phyloP scores from a whole-genome alignment of 208 protist species.

The Blechomonas ayalai region DNA sequence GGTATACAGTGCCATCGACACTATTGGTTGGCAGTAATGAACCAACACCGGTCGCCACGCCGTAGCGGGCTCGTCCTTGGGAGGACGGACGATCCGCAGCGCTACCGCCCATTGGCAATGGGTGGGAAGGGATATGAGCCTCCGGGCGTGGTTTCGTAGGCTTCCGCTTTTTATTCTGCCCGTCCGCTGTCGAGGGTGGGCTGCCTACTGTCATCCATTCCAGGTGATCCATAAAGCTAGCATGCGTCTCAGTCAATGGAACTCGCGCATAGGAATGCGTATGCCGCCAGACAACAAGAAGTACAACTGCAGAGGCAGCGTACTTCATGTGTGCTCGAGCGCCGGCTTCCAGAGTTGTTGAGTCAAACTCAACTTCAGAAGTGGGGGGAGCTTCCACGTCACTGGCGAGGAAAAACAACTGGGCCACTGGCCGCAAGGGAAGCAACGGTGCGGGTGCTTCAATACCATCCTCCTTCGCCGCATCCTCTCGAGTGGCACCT shows the following conservation, averaged over 20 bases:
- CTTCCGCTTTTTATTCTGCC: neutral
- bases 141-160: neutral
- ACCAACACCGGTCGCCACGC: too few relatives aligned
- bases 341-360: too few relatives aligned
- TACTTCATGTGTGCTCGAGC: too few relatives aligned
- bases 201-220: neutral
- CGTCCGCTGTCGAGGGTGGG: too few relatives aligned
- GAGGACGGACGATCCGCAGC: neutral
- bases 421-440: neutral
- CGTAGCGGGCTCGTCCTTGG: neutral
- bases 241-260: neutral
- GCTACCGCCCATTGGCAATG: neutral
- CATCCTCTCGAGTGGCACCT: too few relatives aligned
- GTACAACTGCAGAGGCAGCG: neutral
- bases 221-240: neutral
- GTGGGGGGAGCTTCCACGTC: neutral
- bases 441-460: neutral
- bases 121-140: neutral
- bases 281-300: constrained; percentile 4
- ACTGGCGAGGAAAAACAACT: constrained; percentile 2
- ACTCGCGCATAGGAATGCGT: neutral
- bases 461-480: neutral
- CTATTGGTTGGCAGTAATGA: too few relatives aligned
- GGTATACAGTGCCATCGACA: neutral
- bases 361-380: neutral